A percentile compares a stretch with the other conserved stretches of the same genome.
Evolutionary conservation across 164 flowering plant genomes (phyloP).

Genomic region (Liquidambar formosana): DNA sequence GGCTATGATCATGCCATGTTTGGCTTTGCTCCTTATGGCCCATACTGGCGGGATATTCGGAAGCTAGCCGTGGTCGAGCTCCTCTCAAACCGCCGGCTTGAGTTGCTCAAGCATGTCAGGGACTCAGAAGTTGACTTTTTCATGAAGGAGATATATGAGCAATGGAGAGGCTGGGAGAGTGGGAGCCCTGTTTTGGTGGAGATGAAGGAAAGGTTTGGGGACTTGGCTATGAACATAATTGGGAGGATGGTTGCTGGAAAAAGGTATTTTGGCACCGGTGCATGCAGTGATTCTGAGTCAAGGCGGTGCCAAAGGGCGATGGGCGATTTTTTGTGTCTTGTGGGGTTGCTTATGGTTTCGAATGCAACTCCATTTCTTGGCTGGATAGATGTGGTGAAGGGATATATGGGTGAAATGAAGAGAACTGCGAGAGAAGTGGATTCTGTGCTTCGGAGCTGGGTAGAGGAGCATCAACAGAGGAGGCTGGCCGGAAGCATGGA

Average conservation of each 20-base stretch:
- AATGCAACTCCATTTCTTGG: constrained; percentile 36
- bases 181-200: constrained; percentile 21
- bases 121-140: constrained; percentile 21
- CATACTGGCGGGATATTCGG: constrained; percentile 47
- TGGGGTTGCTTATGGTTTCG: constrained; percentile 21
- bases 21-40: constrained; percentile 48
- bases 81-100: constrained; percentile 40
- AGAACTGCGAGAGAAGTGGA: constrained; percentile 26
- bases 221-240: constrained; percentile 26
- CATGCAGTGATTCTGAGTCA: constrained; percentile 13
- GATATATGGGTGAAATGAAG: constrained; percentile 29
- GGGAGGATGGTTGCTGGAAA: constrained; percentile 41
- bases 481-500: background rate
- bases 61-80: constrained; percentile 38
- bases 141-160: constrained; percentile 21
- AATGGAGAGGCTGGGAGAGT: constrained; percentile 7
- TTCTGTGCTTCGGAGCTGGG: constrained; percentile 15
- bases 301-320: constrained; percentile 11
- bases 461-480: constrained; percentile 27
- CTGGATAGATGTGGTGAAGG: constrained; percentile 35
- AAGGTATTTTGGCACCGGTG: constrained; percentile 16
- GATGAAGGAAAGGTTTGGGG: constrained; percentile 36
- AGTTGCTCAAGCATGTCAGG: constrained; percentile 28
- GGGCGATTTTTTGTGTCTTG: constrained; percentile 8
- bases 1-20: constrained; percentile 36